Conservation (phyloP, 2,329 filamentous ascomycete genomes). For the Colletotrichum coccodes region DNA sequence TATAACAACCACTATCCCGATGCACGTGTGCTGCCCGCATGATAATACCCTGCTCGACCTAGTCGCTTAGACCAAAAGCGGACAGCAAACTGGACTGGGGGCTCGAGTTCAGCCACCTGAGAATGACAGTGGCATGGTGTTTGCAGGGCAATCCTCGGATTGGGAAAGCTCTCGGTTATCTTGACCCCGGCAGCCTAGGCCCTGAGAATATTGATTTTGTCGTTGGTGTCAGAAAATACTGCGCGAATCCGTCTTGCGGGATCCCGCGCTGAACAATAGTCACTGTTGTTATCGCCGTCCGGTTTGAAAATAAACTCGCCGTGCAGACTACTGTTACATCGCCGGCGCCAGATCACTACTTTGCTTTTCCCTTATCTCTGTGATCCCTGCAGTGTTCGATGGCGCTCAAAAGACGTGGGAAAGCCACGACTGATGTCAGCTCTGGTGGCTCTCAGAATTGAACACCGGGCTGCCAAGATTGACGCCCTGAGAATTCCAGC, state of each 20-base stretch:
- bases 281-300: background rate
- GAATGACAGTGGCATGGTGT: background rate
- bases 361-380: conserved; percentile 23
- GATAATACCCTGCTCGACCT: conserved; percentile 9
- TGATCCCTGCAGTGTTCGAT: background rate
- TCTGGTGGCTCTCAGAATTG: background rate
- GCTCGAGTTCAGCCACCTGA: conserved; percentile 11
- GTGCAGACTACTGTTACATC: conserved; percentile 19
- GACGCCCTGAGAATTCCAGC: background rate
- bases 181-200: conserved; percentile 8
- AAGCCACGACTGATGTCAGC: background rate
- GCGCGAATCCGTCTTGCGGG: background rate
- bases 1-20: background rate
- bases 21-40: conserved; percentile 13
- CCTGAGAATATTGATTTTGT: conserved; percentile 5
- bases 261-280: conserved; percentile 1
- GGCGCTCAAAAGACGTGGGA: background rate
- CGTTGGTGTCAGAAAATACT: background rate
- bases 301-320: background rate
- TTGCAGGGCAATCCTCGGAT: background rate
- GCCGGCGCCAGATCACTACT: background rate
- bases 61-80: conserved; percentile 11
- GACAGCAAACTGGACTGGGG: background rate
- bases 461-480: background rate
- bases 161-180: conserved; percentile 9